A percentile compares a stretch with the other conserved stretches of the same genome.
Conservation (phyloP, 2,329 filamentous ascomycete species). For the Arthrobotrys sphaeroides region DNA sequence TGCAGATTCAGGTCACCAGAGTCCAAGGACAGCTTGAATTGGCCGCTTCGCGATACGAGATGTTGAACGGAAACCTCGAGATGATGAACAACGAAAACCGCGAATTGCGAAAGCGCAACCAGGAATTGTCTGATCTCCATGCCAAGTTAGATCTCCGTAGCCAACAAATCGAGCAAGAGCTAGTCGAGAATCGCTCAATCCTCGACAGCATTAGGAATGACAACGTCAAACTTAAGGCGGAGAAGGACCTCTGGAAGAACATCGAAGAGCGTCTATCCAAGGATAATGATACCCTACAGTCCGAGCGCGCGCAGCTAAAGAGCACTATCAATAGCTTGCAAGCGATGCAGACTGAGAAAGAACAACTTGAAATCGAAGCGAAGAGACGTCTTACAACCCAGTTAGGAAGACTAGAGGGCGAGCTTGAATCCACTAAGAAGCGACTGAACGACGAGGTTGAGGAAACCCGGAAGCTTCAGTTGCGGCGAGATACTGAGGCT, state of each 20-base stretch:
- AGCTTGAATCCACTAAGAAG: constrained; percentile 79
- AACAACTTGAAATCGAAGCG: constrained; percentile 81
- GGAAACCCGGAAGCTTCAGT: constrained; percentile 80
- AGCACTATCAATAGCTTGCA: constrained; percentile 84
- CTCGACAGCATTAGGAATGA: constrained; percentile 90
- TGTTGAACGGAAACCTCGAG: constrained; percentile 86
- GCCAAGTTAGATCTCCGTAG: constrained; percentile 90
- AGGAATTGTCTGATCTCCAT: constrained; percentile 79
- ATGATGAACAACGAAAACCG: constrained; percentile 84
- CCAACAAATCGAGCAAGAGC: constrained; percentile 90
- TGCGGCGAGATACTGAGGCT: constrained; percentile 89
- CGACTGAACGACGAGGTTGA: constrained; percentile 85
- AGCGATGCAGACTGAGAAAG: constrained; percentile 89
- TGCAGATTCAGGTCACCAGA: constrained; percentile 84
- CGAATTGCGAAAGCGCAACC: constrained; percentile 84
- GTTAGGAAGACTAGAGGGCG: constrained; percentile 80
- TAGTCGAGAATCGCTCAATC: constrained; percentile 83
- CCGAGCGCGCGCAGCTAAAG: constrained; percentile 86
- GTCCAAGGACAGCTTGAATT: constrained; percentile 82
- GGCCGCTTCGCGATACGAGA: constrained; percentile 83
- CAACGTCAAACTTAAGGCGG: constrained; percentile 89
- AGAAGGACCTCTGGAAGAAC: constrained; percentile 92
- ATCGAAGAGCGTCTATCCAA: constrained; percentile 88
- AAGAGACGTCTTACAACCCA: constrained; percentile 80
- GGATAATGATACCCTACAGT: constrained; percentile 83